phyloP scores from a whole-genome alignment of 495 filamentous ascomycete genomes.

The Neurospora cerealis region DNA sequence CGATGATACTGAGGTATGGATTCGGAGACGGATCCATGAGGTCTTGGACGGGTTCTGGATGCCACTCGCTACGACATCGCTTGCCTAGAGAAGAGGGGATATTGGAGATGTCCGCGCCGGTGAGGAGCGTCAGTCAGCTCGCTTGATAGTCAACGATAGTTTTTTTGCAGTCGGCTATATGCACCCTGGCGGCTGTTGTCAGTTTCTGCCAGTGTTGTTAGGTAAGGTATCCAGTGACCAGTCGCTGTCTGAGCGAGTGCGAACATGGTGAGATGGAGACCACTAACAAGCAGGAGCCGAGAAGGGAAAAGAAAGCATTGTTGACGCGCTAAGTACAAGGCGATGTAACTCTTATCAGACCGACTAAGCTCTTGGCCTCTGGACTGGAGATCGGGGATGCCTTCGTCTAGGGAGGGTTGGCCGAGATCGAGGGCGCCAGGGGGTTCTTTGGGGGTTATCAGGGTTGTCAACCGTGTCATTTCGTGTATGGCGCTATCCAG shows the following conservation, averaged over 20 bases:
- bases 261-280: background rate
- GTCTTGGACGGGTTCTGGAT: background rate
- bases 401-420: background rate
- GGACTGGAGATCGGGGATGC: background rate
- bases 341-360: background rate
- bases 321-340: background rate
- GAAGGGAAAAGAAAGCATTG: background rate
- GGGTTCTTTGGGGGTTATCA: background rate
- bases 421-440: background rate
- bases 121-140: background rate
- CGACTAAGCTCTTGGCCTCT: background rate
- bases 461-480: background rate
- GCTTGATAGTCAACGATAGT: background rate
- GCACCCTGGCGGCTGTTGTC: background rate
- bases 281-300: background rate
- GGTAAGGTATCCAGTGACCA: background rate
- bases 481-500: background rate
- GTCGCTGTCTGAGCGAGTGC: background rate
- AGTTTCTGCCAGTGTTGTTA: background rate
- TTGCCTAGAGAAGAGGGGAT: background rate
- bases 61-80: background rate
- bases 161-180: background rate
- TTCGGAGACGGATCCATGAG: background rate
- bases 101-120: background rate
- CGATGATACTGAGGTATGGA: background rate